These are phyloP conservation scores for Fusarium oligoseptatum DNA, from an alignment of 2,329 filamentous ascomycete species.

Conservation along the genomic window DNA sequence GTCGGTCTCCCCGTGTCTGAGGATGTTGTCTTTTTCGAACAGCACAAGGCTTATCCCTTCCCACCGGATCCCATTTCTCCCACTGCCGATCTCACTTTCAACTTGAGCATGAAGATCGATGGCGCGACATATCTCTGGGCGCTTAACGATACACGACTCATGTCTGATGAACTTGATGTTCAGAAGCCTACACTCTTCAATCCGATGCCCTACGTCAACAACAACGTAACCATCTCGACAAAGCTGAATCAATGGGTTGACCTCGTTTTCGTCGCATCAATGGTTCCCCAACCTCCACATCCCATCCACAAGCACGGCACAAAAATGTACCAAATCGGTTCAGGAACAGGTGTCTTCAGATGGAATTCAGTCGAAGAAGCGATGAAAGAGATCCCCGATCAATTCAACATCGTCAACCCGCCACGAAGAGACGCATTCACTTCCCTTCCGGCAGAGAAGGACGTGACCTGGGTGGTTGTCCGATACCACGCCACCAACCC, in stretches of 20 bases:
- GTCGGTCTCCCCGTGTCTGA: constrained; percentile 59
- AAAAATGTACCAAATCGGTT: constrained; percentile 70
- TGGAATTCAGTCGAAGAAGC: constrained; percentile 69
- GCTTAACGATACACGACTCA: constrained; percentile 61
- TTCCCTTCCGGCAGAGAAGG: constrained; percentile 38
- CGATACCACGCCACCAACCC: constrained; percentile 67
- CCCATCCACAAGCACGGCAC: constrained; percentile 75
- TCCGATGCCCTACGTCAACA: constrained; percentile 48
- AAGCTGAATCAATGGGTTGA: constrained; percentile 66
- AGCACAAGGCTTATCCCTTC: constrained; percentile 59
- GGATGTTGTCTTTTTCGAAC: constrained; percentile 59
- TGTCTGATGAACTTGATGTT: constrained; percentile 54
- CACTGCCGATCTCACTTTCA: constrained; percentile 60
- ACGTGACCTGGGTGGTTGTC: constrained; percentile 60
- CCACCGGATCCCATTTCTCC: constrained; percentile 59
- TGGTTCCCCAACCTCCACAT: constrained; percentile 63
- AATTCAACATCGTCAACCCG: constrained; percentile 70
- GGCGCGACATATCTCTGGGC: constrained; percentile 66
- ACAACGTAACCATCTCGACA: constrained; percentile 64
- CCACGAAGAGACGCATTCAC: constrained; percentile 62
- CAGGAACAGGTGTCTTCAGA: constrained; percentile 63
- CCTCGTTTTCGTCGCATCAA: constrained; percentile 62
- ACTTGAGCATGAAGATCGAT: constrained; percentile 56
- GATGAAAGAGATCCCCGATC: constrained; percentile 57
- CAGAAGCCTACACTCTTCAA: constrained; percentile 61